Base-by-base conservation (phyloP, 2,329 filamentous ascomycete genomes). In the Dothideomycetes sp. region DNA sequence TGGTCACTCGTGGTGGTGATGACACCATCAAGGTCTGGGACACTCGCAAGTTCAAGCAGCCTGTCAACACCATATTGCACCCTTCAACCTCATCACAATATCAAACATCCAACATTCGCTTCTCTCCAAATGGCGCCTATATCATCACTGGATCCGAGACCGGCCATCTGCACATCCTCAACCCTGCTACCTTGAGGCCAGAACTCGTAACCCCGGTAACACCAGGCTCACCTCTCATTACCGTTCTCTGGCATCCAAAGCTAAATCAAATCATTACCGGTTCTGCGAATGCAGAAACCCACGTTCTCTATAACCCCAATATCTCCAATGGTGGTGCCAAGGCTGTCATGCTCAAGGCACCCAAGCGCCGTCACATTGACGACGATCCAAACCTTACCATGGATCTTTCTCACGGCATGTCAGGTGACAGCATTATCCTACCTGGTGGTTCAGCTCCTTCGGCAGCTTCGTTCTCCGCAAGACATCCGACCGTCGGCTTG, bases 1-100 rank as follows among this genome's bases (percentile, higher is more conserved):
- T 96, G 3, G 81, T 95, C 5, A 94, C 87, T 1, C 73, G 87
- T 49, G 91, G 91, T 40, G 89, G 88, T 37, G 91, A 98, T 60
- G 78, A 93, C 55, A 73, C 83, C 2, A 89, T 98, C 61, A 96
- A 96, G 64, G 71, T 95, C 2, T 98, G 91, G 91, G 91, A 98
- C 58, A 93, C 81, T 3, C 78, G 91, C 43, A 96, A 95, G 55
- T 94, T 98, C 69, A 96, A 91, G 58, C 72, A 81, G 42, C 86
- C 91, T 3, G 73, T 98, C 11, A 84, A 86, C 35, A 84, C 79
- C 1, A 77, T 85, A 12, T 66, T 79, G 4, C 87, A 94, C 59
- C 62, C 75, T 1, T 94, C 89, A 1, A 94, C 84, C 11, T 89
- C 86, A 1, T 78, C 80, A 42, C 79, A 87, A 52, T 94, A 84